Evolutionary conservation across 2,329 filamentous ascomycete genomes (phyloP), one percentile per base, ranked within the genome.

Genomic region (Cladosporium velox): DNA sequence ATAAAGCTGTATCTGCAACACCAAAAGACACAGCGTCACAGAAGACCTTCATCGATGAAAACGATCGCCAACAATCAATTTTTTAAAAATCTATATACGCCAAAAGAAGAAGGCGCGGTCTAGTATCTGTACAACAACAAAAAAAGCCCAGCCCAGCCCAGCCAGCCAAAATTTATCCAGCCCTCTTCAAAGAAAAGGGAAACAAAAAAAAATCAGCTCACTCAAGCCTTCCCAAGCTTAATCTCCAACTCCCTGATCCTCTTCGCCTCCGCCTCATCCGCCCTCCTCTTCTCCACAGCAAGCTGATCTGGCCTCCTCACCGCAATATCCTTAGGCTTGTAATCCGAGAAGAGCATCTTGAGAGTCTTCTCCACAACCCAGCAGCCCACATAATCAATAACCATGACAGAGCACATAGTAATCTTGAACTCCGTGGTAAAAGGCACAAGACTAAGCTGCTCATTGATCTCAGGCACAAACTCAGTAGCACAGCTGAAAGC

Each of bases 401-500:
- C 78, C 95, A 99, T 99, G 74, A 92, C 85, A 0, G 82, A 79
- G 0, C 92, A 96, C 82, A 99, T 88, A 62, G 90, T 94, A 52
- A 86, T 77, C 84, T 96, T 97, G 86, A 99, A 99, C 73, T 96
- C 92, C 2, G 84, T 85, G 35, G 84, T 90, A 79, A 99, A 99
- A 3, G 92, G 92, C 4, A 99, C 95, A 0, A 99, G 88, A 75
- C 91, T 92, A 81, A 99, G 90, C 79, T 92, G 90, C 79, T 94
- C 87, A 80, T 98, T 99, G 79, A 99, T 88, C 77, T 98, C 95
- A 2, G 95, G 95, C 59, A 98, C 85, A 74, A 99, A 92, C 78
- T 99, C 95, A 1, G 94, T 96, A 7, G 93, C 94, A 81, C 94
- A 97, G 57, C 90, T 90, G 79, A 99, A 98, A 6, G 95, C 94